phyloP scores from a whole-genome alignment of 1,139 yeast species.

The Saccharomyces hybrid region DNA sequence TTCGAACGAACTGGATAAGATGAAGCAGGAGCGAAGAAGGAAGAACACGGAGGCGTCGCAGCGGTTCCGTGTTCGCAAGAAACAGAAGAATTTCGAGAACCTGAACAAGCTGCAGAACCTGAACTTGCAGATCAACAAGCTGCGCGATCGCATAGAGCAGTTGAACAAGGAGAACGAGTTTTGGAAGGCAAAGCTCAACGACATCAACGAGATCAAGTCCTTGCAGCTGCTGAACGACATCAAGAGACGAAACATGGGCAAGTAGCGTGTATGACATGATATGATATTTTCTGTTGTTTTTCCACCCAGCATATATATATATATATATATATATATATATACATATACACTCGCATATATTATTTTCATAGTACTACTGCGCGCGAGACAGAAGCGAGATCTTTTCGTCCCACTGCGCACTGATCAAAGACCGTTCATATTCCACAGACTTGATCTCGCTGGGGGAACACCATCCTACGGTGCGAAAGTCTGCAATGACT shows the following conservation, averaged over 20 bases:
- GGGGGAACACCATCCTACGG: too few species aligned
- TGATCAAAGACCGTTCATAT: constrained; percentile 15
- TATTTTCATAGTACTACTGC: constrained; percentile 4
- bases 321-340: background rate
- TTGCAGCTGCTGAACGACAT: constrained; percentile 22
- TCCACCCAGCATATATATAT: background rate
- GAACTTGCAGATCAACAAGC: constrained; percentile 18
- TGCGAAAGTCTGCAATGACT: too few species aligned
- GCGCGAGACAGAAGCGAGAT: constrained; percentile 5
- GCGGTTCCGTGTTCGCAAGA: constrained; percentile 27
- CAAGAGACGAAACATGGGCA: constrained; percentile 13
- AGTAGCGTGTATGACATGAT: too few species aligned
- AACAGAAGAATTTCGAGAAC: constrained; percentile 23
- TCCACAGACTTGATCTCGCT: constrained; percentile 13
- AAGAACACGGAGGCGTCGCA: constrained; percentile 30
- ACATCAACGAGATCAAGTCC: constrained; percentile 26
- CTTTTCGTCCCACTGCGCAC: constrained; percentile 19
- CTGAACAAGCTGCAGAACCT: constrained; percentile 16
- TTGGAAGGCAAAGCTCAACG: constrained; percentile 24
- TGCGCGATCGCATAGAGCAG: constrained; percentile 20
- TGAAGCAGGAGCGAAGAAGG: constrained; percentile 14
- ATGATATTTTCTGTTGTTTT: too few species aligned
- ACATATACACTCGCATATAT: constrained; percentile 14
- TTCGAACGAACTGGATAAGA: background rate
- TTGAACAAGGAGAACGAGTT: constrained; percentile 23